These are phyloP conservation scores for Salvia splendens DNA, from an alignment of 257 asterid genomes.

Conservation along the genomic window DNA sequence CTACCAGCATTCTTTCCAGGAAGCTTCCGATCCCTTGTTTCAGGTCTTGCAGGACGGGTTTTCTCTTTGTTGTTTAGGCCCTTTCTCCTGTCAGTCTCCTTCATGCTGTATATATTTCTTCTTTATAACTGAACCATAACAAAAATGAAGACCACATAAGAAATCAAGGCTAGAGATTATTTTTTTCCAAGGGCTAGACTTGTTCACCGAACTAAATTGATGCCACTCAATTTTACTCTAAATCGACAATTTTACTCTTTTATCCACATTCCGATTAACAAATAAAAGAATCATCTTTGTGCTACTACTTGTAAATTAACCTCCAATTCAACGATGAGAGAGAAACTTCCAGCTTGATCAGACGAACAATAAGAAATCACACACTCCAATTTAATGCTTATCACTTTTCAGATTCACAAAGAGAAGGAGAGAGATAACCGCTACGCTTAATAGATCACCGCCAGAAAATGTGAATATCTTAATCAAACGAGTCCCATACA, in stretches of 20 bases:
- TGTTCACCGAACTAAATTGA: neutral
- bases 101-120: slow-evolving; percentile 53
- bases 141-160: slow-evolving; percentile 16
- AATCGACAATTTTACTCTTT: neutral
- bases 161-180: neutral
- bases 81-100: slow-evolving; percentile 67
- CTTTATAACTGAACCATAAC: slow-evolving; percentile 40
- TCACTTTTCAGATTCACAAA: slow-evolving; percentile 12
- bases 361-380: neutral
- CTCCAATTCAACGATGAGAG: slow-evolving; percentile 11
- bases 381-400: slow-evolving; percentile 9
- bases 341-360: slow-evolving; percentile 11
- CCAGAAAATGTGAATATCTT: neutral
- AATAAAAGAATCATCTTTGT: slow-evolving; percentile 2
- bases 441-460: slow-evolving; percentile 5
- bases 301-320: slow-evolving; percentile 14
- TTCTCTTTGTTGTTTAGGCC: slow-evolving; percentile 54
- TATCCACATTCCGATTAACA: neutral
- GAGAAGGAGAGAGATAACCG: neutral
- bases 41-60: slow-evolving; percentile 51
- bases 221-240: neutral
- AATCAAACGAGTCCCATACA: neutral
- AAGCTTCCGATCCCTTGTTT: slow-evolving; percentile 51
- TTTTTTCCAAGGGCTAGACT: neutral
- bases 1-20: slow-evolving; percentile 51